Conservation (phyloP, 2,329 filamentous ascomycete genomes). For the Colletotrichum ledebouriae region DNA sequence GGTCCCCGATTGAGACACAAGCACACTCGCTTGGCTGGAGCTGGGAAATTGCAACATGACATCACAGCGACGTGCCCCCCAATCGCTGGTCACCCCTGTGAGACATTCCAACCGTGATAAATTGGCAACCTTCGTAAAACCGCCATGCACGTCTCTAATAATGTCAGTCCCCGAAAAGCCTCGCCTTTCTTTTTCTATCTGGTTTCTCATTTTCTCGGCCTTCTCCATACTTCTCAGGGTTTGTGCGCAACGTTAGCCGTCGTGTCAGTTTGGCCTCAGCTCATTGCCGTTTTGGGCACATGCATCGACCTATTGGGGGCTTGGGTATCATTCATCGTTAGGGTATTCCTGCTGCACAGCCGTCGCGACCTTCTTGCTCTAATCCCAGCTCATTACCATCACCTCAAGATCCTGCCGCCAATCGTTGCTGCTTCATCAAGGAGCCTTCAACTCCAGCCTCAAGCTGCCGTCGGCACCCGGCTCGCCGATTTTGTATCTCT, state of each 20-base stretch:
- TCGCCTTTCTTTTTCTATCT: conserved; percentile 31
- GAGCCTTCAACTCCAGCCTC: conserved; percentile 17
- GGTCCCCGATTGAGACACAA: conserved; percentile 36
- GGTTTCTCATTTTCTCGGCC: too few species aligned
- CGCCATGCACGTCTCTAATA: conserved; percentile 10
- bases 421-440: neutral
- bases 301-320: neutral
- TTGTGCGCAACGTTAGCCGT: too few species aligned
- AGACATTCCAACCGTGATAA: conserved; percentile 19
- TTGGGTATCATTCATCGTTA: conserved; percentile 40
- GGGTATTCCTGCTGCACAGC: conserved; percentile 5
- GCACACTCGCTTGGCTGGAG: conserved; percentile 20
- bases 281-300: neutral
- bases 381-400: conserved; percentile 15
- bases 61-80: conserved; percentile 31
- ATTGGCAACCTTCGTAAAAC: neutral
- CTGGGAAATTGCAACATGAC: conserved; percentile 36
- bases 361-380: conserved; percentile 16
- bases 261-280: neutral
- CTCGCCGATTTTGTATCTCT: conserved; percentile 34
- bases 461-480: conserved; percentile 30
- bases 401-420: neutral
- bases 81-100: conserved; percentile 12
- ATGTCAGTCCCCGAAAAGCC: conserved; percentile 16
- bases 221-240: conserved; percentile 2